Conservation (phyloP, 805 yeast genomes). For the Metschnikowia picachoensis region DNA sequence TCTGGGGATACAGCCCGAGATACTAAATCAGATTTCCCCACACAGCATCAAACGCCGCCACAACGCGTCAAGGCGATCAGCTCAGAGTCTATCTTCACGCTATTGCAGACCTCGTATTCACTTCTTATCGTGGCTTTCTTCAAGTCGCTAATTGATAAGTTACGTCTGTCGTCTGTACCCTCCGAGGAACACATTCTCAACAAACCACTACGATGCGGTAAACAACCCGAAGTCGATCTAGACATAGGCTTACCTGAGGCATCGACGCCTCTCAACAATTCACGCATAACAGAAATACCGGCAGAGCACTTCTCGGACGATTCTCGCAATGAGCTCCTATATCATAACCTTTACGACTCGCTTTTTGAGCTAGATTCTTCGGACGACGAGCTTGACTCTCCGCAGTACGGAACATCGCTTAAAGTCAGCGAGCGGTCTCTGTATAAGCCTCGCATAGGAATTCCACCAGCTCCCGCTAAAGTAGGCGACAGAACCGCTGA, state of each 20-base stretch:
- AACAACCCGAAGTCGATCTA: not conserved
- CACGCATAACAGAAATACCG: not conserved
- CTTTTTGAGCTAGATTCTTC: slow-evolving; percentile 14
- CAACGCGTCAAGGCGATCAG: not conserved
- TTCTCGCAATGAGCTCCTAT: not conserved
- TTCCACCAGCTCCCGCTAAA: slow-evolving; percentile 1
- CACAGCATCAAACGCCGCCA: not conserved
- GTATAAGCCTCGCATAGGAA: slow-evolving; percentile 1
- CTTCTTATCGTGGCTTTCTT: slow-evolving; percentile 10
- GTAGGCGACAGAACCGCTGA: not conserved
- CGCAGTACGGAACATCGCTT: slow-evolving; percentile 18
- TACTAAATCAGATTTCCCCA: not conserved
- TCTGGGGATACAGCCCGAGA: too few species aligned
- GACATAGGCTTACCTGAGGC: slow-evolving; percentile 4
- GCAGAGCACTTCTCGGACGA: not conserved
- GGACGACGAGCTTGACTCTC: slow-evolving; percentile 12
- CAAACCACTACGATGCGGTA: not conserved
- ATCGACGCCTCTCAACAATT: slow-evolving; percentile 3
- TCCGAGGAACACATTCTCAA: not conserved
- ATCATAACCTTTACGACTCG: slow-evolving; percentile 8
- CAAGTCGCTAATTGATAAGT: slow-evolving; percentile 7
- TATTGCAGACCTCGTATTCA: slow-evolving; percentile 11
- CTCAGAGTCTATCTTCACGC: slow-evolving; percentile 4
- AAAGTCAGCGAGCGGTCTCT: slow-evolving; percentile 9
- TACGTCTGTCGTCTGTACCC: not conserved